Conservation (phyloP, 371 early-diverging fungal genomes). For the Rhizopus microsporus region DNA sequence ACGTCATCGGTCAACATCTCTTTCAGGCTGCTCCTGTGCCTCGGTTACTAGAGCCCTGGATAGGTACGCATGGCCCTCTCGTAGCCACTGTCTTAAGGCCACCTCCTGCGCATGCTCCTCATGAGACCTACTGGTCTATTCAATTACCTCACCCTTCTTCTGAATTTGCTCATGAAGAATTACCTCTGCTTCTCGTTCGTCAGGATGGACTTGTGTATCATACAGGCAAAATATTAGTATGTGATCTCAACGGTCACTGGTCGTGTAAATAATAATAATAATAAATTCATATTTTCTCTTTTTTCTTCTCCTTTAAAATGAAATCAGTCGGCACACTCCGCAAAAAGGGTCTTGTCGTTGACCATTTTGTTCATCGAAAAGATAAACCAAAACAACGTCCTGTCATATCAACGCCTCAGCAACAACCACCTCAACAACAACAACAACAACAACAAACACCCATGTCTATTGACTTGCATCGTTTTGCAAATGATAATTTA, state of each 20-base stretch:
- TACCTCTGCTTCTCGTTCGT: conserved; percentile 38
- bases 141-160: conserved; percentile 8
- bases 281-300: background rate
- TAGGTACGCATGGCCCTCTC: conserved; percentile 45
- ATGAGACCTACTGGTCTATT: conserved; percentile 31
- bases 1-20: conserved; percentile 35
- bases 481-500: conserved; percentile 46
- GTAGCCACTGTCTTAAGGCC: conserved; percentile 15
- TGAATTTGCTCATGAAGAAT: conserved; percentile 16
- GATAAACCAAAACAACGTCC: conserved; percentile 4
- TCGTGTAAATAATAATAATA: conserved; percentile 1
- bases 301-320: background rate
- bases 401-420: background rate
- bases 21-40: conserved; percentile 22
- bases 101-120: conserved; percentile 29
- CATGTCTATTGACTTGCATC: conserved; percentile 46
- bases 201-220: conserved; percentile 46
- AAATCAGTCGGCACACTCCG: conserved; percentile 3
- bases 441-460: conserved; percentile 14
- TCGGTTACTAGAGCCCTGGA: conserved; percentile 38
- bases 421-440: background rate
- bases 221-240: conserved; percentile 33
- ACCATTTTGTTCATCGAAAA: conserved; percentile 3
- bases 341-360: conserved; percentile 1
- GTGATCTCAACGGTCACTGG: conserved; percentile 8